These are phyloP conservation scores for Wickerhamomyces sydowiorum DNA, from an alignment of 805 yeast genomes.

Conservation along the genomic window DNA sequence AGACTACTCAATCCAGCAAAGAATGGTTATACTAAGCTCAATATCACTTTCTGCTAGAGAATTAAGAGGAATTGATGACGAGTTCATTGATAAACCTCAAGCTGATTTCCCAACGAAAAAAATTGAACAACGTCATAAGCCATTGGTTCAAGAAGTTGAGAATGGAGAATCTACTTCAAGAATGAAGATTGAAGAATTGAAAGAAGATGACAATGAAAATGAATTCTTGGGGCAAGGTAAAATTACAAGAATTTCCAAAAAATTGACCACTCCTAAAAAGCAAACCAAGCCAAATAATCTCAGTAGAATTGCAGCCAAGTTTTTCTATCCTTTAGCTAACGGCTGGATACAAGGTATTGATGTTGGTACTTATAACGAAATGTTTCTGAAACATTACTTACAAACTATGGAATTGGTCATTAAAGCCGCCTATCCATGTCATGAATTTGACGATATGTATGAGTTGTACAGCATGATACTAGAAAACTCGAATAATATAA, in stretches of 20 bases:
- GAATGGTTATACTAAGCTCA: slow-evolving; percentile 64
- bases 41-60: slow-evolving; percentile 71
- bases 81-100: slow-evolving; percentile 33
- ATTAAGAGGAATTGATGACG: slow-evolving; percentile 57
- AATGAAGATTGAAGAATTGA: slow-evolving; percentile 14
- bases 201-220: slow-evolving; percentile 1
- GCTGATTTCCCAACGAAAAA: slow-evolving; percentile 29
- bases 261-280: slow-evolving; percentile 17
- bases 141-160: slow-evolving; percentile 9
- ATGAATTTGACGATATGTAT: slow-evolving; percentile 31
- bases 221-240: slow-evolving; percentile 9
- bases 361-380: slow-evolving; percentile 45
- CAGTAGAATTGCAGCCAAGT: slow-evolving; percentile 32
- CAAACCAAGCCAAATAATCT: slow-evolving; percentile 23
- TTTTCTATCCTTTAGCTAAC: slow-evolving; percentile 48
- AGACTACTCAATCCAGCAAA: slow-evolving; percentile 76
- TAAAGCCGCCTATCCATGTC: slow-evolving; percentile 42
- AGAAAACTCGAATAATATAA: slow-evolving; percentile 1
- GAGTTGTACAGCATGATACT: slow-evolving; percentile 22
- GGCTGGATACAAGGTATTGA: slow-evolving; percentile 52
- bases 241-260: slow-evolving; percentile 29
- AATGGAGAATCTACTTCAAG: neutral
- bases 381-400: slow-evolving; percentile 46
- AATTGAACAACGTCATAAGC: slow-evolving; percentile 17
- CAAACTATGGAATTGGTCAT: slow-evolving; percentile 40